A percentile compares a stretch with the other conserved stretches of the same genome.
phyloP scores from a whole-genome alignment of 805 yeast genomes.

The Ogataea dorogensis region DNA sequence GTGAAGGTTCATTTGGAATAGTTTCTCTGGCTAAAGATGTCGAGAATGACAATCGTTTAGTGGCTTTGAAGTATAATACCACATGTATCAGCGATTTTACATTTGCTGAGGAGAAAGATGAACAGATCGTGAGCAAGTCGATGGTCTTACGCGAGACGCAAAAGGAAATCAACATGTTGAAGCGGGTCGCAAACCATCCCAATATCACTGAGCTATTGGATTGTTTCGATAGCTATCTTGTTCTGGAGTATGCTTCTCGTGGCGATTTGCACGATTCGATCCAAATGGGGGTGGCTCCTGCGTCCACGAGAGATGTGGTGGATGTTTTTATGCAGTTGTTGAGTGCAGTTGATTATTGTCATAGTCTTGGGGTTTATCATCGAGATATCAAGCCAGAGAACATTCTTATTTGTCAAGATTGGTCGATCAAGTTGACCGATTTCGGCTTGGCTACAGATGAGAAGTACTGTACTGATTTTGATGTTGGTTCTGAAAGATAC shows the following conservation, averaged over 20 bases:
- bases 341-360: slow-evolving; percentile 51
- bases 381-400: slow-evolving; percentile 60
- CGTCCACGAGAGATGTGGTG: slow-evolving; percentile 51
- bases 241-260: slow-evolving; percentile 79
- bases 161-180: slow-evolving; percentile 66
- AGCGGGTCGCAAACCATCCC: slow-evolving; percentile 55
- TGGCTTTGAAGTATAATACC: slow-evolving; percentile 83
- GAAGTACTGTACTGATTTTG: slow-evolving; percentile 64
- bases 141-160: slow-evolving; percentile 55
- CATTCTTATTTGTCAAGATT: slow-evolving; percentile 50
- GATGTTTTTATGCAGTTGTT: slow-evolving; percentile 52
- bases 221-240: slow-evolving; percentile 50
- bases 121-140: slow-evolving; percentile 30
- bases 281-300: slow-evolving; percentile 61
- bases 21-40: slow-evolving; percentile 85
- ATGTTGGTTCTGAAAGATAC: slow-evolving; percentile 85
- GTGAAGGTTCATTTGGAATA: slow-evolving; percentile 91
- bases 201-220: slow-evolving; percentile 48
- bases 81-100: slow-evolving; percentile 48
- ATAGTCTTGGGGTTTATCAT: slow-evolving; percentile 47
- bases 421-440: slow-evolving; percentile 57
- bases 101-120: slow-evolving; percentile 11
- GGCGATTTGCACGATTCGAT: slow-evolving; percentile 87
- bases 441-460: slow-evolving; percentile 59
- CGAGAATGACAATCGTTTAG: slow-evolving; percentile 44